phyloP scores from a whole-genome alignment of 1,284 basidiomycete species.

The Leccinum subrobustum region DNA sequence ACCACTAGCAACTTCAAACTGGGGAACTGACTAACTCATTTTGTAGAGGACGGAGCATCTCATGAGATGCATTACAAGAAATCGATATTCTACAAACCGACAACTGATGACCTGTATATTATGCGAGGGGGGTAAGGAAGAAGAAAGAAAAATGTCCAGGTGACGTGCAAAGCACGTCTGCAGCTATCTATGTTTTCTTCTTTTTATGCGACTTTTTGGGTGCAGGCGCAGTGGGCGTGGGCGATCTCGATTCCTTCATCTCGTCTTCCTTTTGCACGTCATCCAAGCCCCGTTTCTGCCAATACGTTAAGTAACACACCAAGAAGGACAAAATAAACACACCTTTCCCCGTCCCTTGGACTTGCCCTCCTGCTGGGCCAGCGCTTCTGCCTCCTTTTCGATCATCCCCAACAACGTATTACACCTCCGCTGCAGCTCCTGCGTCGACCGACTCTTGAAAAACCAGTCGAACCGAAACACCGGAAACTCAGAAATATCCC shows the following conservation, averaged over 20 bases:
- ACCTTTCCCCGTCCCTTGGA: conserved; percentile 66
- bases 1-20: background rate
- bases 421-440: conserved; percentile 89
- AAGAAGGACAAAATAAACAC: conserved; percentile 17
- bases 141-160: background rate
- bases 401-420: conserved; percentile 90
- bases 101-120: background rate
- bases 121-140: background rate
- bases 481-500: conserved; percentile 93
- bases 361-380: conserved; percentile 65
- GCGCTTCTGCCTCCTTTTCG: conserved; percentile 81
- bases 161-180: background rate
- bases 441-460: conserved; percentile 92
- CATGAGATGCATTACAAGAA: background rate
- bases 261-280: conserved; percentile 60
- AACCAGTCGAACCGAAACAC: conserved; percentile 99
- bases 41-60: background rate
- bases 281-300: conserved; percentile 65
- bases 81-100: background rate
- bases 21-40: background rate
- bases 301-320: background rate
- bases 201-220: conserved; percentile 54
- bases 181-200: conserved; percentile 42
- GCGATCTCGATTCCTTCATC: conserved; percentile 53
- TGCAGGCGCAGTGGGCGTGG: conserved; percentile 46